Percentiles rank a stretch among this genome's conserved stretches.
These are phyloP conservation scores for Trichophyton verrucosum DNA, from an alignment of 2,329 filamentous ascomycete genomes.

Conservation along the genomic window DNA sequence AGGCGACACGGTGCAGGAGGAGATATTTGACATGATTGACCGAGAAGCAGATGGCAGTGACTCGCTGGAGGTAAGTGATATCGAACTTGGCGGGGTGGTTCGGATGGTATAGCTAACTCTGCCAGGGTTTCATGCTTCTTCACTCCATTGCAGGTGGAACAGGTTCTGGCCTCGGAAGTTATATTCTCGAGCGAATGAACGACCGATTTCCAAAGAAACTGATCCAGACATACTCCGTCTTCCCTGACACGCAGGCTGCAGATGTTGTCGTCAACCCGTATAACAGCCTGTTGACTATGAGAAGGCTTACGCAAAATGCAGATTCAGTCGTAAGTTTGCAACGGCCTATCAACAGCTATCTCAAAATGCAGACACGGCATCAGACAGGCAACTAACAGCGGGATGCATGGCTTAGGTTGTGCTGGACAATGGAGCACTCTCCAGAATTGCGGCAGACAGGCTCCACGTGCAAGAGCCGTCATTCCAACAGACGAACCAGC, in stretches of 20 bases:
- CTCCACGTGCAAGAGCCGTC: constrained; percentile 91
- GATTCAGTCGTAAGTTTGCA: constrained; percentile 63
- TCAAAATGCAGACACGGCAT: neutral
- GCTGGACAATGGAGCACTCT: constrained; percentile 86
- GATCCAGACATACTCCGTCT: constrained; percentile 97
- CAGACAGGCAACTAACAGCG: constrained; percentile 15
- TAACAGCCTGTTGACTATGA: constrained; percentile 88
- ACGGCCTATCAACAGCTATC: neutral
- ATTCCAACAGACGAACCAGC: constrained; percentile 93
- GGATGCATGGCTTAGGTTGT: constrained; percentile 46
- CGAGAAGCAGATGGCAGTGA: constrained; percentile 96
- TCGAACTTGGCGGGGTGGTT: neutral
- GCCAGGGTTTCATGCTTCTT: constrained; percentile 87
- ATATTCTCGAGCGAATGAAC: constrained; percentile 87
- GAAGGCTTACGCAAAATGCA: constrained; percentile 84
- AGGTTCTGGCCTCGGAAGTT: constrained; percentile 89
- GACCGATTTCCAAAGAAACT: constrained; percentile 98
- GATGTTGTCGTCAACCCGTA: constrained; percentile 98
- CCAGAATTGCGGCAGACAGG: constrained; percentile 84
- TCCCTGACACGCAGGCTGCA: constrained; percentile 79
- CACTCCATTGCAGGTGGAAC: constrained; percentile 97
- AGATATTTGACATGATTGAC: constrained; percentile 99
- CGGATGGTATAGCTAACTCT: neutral
- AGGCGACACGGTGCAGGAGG: constrained; percentile 82
- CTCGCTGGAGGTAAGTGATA: constrained; percentile 60